Evolutionary conservation across 2,329 filamentous ascomycete genomes (phyloP), one percentile per base, ranked within the genome.

Genomic region (Scedosporium minutisporum): DNA sequence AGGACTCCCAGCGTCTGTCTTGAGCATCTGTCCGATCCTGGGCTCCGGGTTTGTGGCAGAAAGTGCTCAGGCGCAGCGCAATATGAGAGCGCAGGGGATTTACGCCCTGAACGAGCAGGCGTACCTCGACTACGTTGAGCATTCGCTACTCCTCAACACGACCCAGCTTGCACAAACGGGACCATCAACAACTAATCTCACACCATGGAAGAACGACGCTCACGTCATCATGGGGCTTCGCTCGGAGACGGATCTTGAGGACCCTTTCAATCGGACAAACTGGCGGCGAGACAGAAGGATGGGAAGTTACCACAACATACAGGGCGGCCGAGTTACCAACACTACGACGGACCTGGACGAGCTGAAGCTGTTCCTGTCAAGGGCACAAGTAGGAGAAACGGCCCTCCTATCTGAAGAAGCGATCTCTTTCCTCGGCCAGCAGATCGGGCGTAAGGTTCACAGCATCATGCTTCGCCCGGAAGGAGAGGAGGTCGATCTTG

Each of bases 1-100:
- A 25, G 78, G 78, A 1, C 69, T 80, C 1, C 72, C 77, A 3
- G 79, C 77, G 21, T 74, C 78, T 0, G 77, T 77, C 0, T 72
- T 87, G 1, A 78, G 86, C 66, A 71, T 87, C 66, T 68, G 57
- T n/a, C 57, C 57, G 27, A 59, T 59, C 38, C 57, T 33, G 14
- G 57, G 57, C 16, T 33, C 38, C 14, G 57, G 57, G 2, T 59
- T 59, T 41, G 57, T 59, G 12, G 57, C 57, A 14, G 27, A 33
- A 14, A 59, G 38, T 38, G 29, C 57, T 4, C 12, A 9, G 9
- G 57, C 38, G 18, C 57, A 59, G 21, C 14, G 38, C 3, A 59
- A 44, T 25, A 42, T 42, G 57, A 38, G 27, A n/a, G 57, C 57
- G 12, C 57, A 59, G 38, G 57, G 57, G 18, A 42, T 59, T 38